Percentiles rank a stretch among this genome's conserved stretches.
These are phyloP conservation scores for Cairneyella variabilis DNA, from an alignment of 495 filamentous ascomycete species.

Conservation along the genomic window DNA sequence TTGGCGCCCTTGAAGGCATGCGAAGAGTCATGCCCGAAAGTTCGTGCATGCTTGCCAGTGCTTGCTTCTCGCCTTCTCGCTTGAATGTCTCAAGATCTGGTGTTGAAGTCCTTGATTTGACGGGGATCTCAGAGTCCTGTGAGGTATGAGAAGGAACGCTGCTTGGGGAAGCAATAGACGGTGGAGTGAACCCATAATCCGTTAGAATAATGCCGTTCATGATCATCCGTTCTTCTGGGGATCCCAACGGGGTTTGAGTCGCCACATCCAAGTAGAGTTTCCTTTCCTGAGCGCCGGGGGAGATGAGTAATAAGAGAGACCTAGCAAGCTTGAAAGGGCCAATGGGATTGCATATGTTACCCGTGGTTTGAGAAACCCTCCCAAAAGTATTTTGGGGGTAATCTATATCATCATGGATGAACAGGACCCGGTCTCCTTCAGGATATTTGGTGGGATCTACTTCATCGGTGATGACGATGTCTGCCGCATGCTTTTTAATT, in stretches of 20 bases:
- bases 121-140: neutral
- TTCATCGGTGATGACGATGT: slow-evolving; percentile 14
- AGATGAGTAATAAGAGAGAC: slow-evolving; percentile 9
- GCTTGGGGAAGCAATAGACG: neutral
- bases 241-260: slow-evolving; percentile 21
- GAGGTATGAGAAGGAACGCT: neutral
- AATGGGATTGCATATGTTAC: slow-evolving; percentile 14
- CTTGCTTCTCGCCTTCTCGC: too few species aligned
- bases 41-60: too few species aligned
- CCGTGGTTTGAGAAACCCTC: neutral
- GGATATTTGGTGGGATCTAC: neutral
- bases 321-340: slow-evolving; percentile 25
- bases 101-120: neutral
- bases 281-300: neutral
- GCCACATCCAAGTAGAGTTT: neutral
- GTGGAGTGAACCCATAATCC: slow-evolving; percentile 16
- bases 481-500: neutral
- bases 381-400: too few species aligned
- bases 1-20: neutral
- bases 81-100: neutral
- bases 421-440: slow-evolving; percentile 8
- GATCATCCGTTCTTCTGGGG: slow-evolving; percentile 15
- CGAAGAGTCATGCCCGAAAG: neutral
- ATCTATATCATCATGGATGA: slow-evolving; percentile 13
- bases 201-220: slow-evolving; percentile 17